Conservation (phyloP, 371 early-diverging fungal species). For the Choanephora cucurbitarum region DNA sequence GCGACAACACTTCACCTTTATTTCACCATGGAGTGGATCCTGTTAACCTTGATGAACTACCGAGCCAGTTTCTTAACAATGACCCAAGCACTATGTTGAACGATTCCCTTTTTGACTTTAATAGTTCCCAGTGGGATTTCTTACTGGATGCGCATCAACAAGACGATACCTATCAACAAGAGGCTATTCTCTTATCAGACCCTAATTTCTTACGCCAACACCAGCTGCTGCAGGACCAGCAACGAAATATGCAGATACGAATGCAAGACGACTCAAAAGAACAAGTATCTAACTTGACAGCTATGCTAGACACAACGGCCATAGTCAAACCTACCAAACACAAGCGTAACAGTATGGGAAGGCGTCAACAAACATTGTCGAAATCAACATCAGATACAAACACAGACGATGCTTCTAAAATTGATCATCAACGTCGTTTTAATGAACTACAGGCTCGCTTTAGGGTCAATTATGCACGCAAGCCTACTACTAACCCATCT, state of each 20-base stretch:
- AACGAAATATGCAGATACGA: conserved; percentile 14
- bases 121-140: too few species aligned
- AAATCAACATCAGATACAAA: conserved; percentile 7
- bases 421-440: conserved; percentile 31
- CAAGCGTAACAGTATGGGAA: neutral
- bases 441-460: conserved; percentile 30
- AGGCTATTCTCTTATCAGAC: conserved; percentile 33
- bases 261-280: neutral
- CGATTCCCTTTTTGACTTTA: too few species aligned
- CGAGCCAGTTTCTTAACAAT: too few species aligned
- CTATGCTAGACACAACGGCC: conserved; percentile 20
- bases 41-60: too few species aligned
- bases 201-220: conserved; percentile 34
- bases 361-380: neutral
- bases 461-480: conserved; percentile 30
- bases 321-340: conserved; percentile 1
- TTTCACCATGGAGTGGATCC: too few species aligned
- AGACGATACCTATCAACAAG: conserved; percentile 16
- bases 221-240: conserved; percentile 20
- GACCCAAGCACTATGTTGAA: too few species aligned
- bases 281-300: conserved; percentile 12
- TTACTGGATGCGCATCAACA: neutral
- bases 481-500: conserved; percentile 35
- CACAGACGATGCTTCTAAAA: conserved; percentile 45
- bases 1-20: too few species aligned